These are phyloP conservation scores for Globisporangium paroecandrum DNA, from an alignment of 352 stramenopile genomes.

Conservation along the genomic window DNA sequence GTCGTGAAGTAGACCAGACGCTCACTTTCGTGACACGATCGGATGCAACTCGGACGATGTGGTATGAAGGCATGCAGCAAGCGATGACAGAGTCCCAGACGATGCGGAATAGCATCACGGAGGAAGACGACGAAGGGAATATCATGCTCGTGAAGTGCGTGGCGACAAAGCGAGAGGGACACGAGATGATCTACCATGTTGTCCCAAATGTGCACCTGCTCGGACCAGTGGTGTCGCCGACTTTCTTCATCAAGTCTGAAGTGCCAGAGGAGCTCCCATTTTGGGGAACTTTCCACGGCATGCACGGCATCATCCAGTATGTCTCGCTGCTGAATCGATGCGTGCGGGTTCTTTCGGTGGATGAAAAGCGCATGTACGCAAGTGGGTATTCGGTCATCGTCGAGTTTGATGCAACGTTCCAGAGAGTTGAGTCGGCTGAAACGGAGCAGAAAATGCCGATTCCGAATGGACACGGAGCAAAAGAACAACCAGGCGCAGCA, in stretches of 20 bases:
- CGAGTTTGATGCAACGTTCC: conserved; percentile 68
- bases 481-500: neutral
- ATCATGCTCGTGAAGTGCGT: conserved; percentile 61
- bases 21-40: conserved; percentile 74
- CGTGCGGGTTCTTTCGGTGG: conserved; percentile 48
- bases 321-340: conserved; percentile 63
- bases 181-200: conserved; percentile 40
- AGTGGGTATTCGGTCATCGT: conserved; percentile 77
- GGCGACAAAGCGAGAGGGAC: conserved; percentile 42
- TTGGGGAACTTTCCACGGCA: conserved; percentile 70
- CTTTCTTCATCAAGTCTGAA: conserved; percentile 74
- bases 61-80: conserved; percentile 59
- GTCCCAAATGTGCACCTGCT: conserved; percentile 62
- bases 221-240: conserved; percentile 48
- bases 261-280: conserved; percentile 79
- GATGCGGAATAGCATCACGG: conserved; percentile 47
- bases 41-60: conserved; percentile 44
- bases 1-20: conserved; percentile 68
- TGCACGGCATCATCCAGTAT: conserved; percentile 66
- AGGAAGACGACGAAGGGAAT: conserved; percentile 61
- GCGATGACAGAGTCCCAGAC: conserved; percentile 44
- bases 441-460: conserved; percentile 14
- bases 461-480: neutral
- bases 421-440: conserved; percentile 31
- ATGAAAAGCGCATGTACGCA: conserved; percentile 63